phyloP scores from a whole-genome alignment of 139 green algal species.

The Chlamydomonas incerta region DNA sequence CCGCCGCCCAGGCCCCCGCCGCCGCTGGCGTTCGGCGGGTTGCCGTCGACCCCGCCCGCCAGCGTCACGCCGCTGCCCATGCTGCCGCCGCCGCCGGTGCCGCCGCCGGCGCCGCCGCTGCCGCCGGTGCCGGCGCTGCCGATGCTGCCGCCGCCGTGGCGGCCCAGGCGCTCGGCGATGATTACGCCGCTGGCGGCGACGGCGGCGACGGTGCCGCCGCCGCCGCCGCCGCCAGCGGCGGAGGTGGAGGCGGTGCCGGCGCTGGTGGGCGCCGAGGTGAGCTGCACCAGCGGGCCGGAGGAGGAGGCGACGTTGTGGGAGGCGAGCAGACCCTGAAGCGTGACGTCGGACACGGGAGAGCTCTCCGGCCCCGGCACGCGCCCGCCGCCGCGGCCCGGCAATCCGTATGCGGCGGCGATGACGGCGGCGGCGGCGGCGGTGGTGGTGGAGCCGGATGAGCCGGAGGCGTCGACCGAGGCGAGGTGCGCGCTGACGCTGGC shows the following conservation, averaged over 20 bases:
- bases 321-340: conserved; percentile 8
- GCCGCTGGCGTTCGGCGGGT: not conserved
- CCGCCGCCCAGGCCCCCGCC: not conserved
- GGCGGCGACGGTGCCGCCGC: not conserved
- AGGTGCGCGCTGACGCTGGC: too few relatives aligned
- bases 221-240: not conserved
- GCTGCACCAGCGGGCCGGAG: not conserved
- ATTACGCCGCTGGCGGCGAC: not conserved
- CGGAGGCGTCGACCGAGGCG: not conserved
- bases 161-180: not conserved
- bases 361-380: not conserved
- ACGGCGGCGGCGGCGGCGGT: not conserved
- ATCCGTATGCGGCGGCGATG: not conserved
- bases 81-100: not conserved
- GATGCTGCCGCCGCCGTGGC: not conserved
- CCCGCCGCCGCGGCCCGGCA: too few relatives aligned
- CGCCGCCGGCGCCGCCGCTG: not conserved
- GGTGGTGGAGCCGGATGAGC: not conserved
- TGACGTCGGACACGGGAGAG: not conserved
- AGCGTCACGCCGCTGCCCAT: too few relatives aligned
- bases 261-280: not conserved
- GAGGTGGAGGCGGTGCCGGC: not conserved
- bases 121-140: not conserved
- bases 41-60: not conserved
- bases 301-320: not conserved